Percentiles rank a stretch among this genome's conserved stretches.
These are phyloP conservation scores for Cystofilobasidium capitatum DNA, from an alignment of 768 basidiomycete species.

Conservation along the genomic window DNA sequence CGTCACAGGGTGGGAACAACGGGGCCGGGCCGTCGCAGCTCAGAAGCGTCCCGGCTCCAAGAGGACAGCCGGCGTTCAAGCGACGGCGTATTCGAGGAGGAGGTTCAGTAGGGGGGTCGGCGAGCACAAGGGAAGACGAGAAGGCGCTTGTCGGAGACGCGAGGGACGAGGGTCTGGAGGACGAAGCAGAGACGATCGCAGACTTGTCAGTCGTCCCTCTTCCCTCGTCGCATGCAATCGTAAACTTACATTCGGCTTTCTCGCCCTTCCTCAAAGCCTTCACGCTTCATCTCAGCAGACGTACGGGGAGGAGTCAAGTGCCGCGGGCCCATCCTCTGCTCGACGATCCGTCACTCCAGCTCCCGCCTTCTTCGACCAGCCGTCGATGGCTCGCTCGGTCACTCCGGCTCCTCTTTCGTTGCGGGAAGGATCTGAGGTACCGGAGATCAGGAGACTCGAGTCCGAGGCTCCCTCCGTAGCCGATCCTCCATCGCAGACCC, in stretches of 20 bases:
- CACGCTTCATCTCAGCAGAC: conserved; percentile 19
- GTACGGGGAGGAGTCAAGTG: background rate
- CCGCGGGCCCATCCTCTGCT: background rate
- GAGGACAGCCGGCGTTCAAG: conserved; percentile 39
- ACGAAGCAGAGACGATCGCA: conserved; percentile 50
- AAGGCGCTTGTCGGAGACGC: conserved; percentile 31
- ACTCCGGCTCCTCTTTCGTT: background rate
- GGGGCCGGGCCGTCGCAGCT: background rate
- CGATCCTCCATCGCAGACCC: background rate
- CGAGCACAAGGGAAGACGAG: conserved; percentile 12
- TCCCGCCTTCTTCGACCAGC: conserved; percentile 9
- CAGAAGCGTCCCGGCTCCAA: background rate
- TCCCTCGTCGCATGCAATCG: background rate
- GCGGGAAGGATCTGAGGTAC: background rate
- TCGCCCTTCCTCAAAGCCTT: background rate
- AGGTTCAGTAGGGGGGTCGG: conserved; percentile 8
- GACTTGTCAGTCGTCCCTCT: conserved; percentile 47
- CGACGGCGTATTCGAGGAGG: conserved; percentile 71
- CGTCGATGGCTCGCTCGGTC: background rate
- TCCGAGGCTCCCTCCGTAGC: conserved; percentile 5
- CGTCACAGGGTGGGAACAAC: no score
- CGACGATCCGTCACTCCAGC: background rate
- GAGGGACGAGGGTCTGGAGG: conserved; percentile 36
- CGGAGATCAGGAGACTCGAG: background rate
- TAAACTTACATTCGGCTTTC: background rate